These are phyloP conservation scores for Pholiota microspora DNA, from an alignment of 768 basidiomycete genomes.

Conservation along the genomic window DNA sequence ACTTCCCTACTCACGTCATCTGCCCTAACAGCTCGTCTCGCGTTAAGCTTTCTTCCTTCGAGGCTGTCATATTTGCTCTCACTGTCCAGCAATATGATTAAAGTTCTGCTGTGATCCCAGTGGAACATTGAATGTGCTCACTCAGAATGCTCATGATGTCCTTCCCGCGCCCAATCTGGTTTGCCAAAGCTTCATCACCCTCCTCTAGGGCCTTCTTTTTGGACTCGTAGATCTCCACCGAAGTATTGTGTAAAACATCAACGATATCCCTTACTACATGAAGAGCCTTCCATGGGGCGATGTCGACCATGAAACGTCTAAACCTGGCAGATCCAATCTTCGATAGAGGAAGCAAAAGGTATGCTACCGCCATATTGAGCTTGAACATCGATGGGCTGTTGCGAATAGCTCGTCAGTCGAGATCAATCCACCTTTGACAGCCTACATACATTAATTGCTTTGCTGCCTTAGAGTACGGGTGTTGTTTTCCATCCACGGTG, in stretches of 20 bases:
- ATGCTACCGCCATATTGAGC: constrained; percentile 6
- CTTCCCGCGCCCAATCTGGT: constrained; percentile 29
- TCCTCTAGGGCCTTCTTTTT: constrained; percentile 34
- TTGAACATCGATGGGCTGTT: constrained; percentile 10
- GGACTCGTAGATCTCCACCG: constrained; percentile 31
- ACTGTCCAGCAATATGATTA: constrained; percentile 22
- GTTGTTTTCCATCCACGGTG: constrained; percentile 23
- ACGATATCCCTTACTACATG: constrained; percentile 30
- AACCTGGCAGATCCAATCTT: constrained; percentile 28
- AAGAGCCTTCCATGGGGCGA: constrained; percentile 29
- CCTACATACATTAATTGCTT: constrained; percentile 30
- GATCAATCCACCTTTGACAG: too few species aligned
- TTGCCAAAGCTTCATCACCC: constrained; percentile 34
- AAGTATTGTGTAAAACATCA: constrained; percentile 32
- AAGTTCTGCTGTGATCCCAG: not conserved
- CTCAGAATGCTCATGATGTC: constrained; percentile 47
- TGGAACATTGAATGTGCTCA: constrained; percentile 20
- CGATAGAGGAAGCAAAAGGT: constrained; percentile 13
- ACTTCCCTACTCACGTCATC: constrained; percentile 18
- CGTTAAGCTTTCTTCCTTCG: constrained; percentile 26
- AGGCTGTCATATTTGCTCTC: constrained; percentile 31
- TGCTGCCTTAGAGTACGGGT: constrained; percentile 30
- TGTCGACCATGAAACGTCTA: constrained; percentile 29
- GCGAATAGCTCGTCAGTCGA: not conserved
- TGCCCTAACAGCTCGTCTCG: constrained; percentile 38